A percentile compares a stretch with the other conserved stretches of the same genome.
phyloP scores from a whole-genome alignment of 164 flowering plant species.

The Vitis rupestris region DNA sequence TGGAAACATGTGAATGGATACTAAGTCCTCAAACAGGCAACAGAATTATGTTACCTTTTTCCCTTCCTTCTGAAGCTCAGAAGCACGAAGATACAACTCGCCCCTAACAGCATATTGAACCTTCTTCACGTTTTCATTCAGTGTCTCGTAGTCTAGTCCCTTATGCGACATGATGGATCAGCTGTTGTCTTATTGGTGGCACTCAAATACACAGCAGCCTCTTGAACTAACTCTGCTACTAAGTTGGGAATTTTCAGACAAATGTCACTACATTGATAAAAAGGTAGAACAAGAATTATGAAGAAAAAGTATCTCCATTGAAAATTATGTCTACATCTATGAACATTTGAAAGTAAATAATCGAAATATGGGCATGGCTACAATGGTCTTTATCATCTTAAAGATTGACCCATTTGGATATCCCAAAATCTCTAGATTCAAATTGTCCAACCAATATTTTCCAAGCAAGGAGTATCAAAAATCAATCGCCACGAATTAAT shows the following conservation, averaged over 20 bases:
- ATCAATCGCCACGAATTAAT: neutral
- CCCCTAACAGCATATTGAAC: conserved; percentile 96
- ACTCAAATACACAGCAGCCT: conserved; percentile 6
- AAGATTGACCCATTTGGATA: too few species aligned
- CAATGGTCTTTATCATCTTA: too few species aligned
- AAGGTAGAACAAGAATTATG: too few species aligned
- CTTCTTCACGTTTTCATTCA: conserved; percentile 93
- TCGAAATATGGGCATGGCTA: too few species aligned
- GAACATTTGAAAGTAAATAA: too few species aligned
- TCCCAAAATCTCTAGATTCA: too few species aligned
- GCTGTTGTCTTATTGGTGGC: neutral
- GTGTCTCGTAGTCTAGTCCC: conserved; percentile 71
- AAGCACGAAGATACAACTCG: conserved; percentile 94
- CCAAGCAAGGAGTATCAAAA: neutral
- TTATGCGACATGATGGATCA: conserved; percentile 54
- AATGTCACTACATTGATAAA: too few species aligned
- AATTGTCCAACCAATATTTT: too few species aligned
- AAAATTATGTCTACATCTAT: too few species aligned
- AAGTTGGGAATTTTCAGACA: conserved; percentile 5
- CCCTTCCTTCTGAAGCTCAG: conserved; percentile 98
- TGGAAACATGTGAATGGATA: neutral
- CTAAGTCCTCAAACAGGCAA: neutral
- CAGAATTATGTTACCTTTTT: conserved; percentile 59
- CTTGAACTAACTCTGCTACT: conserved; percentile 3
- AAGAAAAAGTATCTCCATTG: too few species aligned